Percentiles rank a stretch among this genome's conserved stretches.
These are phyloP conservation scores for Pelargonium cotyledonis DNA, from an alignment of 441 rosid genomes.

Conservation along the genomic window DNA sequence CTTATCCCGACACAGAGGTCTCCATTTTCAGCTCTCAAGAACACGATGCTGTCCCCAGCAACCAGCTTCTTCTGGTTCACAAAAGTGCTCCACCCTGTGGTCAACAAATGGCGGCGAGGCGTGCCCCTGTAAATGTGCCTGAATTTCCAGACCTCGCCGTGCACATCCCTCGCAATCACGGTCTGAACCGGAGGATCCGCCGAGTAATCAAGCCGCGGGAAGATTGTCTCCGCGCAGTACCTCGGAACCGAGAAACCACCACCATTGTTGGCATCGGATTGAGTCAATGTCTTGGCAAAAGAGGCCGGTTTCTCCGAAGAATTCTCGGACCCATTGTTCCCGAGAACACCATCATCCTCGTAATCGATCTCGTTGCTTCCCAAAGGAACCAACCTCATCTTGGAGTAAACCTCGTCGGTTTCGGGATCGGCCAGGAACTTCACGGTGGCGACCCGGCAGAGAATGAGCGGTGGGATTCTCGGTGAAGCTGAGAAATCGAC, in stretches of 20 bases:
- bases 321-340: conserved; percentile 26
- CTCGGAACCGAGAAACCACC: conserved; percentile 98
- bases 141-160: conserved; percentile 83
- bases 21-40: conserved; percentile 67
- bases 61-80: conserved; percentile 94
- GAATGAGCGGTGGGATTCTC: conserved; percentile 46
- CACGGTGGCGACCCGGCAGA: conserved; percentile 57
- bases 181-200: conserved; percentile 96
- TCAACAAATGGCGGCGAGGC: conserved; percentile 84
- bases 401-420: conserved; percentile 81
- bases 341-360: conserved; percentile 32
- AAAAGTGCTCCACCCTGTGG: conserved; percentile 97
- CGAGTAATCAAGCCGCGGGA: conserved; percentile 69
- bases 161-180: conserved; percentile 87
- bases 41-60: conserved; percentile 92
- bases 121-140: conserved; percentile 96
- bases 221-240: conserved; percentile 91
- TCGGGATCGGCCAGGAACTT: conserved; percentile 79
- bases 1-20: conserved; percentile 89
- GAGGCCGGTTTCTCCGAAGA: conserved; percentile 60
- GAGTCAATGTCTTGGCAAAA: conserved; percentile 87
- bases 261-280: conserved; percentile 69
- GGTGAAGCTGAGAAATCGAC: conserved; percentile 51
- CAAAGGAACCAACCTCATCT: conserved; percentile 53
- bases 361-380: conserved; percentile 32